Percentiles rank a stretch among this genome's conserved stretches.
phyloP scores from a whole-genome alignment of 2,329 filamentous ascomycete species.

The Hypoxylon sp. region DNA sequence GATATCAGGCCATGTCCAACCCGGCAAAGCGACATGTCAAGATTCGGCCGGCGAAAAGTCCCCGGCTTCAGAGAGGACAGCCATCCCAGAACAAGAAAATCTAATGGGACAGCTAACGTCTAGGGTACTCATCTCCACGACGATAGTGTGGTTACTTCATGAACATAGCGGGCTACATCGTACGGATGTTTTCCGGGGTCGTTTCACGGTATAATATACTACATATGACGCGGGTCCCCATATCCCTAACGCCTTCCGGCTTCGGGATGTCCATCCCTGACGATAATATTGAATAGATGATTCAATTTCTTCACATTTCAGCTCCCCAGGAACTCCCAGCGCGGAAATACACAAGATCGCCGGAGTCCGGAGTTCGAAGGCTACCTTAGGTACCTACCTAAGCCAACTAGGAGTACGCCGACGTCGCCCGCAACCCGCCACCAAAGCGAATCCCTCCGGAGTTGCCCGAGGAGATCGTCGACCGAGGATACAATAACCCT shows the following conservation, averaged over 20 bases:
- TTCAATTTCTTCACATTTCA: constrained; percentile 2
- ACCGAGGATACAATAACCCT: neutral
- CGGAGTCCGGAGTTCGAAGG: constrained; percentile 6
- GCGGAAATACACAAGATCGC: neutral
- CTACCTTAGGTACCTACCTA: too few species aligned
- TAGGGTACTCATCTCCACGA: neutral
- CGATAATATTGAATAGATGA: neutral
- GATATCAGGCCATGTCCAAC: neutral
- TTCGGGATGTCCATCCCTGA: neutral
- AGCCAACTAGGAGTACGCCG: neutral
- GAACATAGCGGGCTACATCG: neutral
- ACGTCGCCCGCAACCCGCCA: constrained; percentile 13
- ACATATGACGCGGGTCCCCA: neutral
- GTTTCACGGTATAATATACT: neutral
- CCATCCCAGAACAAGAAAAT: neutral
- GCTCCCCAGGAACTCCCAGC: neutral
- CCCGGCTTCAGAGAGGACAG: neutral
- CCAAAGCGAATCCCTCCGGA: neutral
- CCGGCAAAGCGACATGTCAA: neutral
- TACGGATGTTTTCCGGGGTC: neutral
- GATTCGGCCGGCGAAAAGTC: neutral
- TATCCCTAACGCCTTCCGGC: neutral
- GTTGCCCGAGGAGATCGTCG: constrained; percentile 1
- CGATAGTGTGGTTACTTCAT: neutral
- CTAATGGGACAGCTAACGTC: neutral